A percentile compares a stretch with the other conserved stretches of the same genome.
phyloP scores from a whole-genome alignment of 1,284 basidiomycete genomes.

The Laetiporus sulphureus region DNA sequence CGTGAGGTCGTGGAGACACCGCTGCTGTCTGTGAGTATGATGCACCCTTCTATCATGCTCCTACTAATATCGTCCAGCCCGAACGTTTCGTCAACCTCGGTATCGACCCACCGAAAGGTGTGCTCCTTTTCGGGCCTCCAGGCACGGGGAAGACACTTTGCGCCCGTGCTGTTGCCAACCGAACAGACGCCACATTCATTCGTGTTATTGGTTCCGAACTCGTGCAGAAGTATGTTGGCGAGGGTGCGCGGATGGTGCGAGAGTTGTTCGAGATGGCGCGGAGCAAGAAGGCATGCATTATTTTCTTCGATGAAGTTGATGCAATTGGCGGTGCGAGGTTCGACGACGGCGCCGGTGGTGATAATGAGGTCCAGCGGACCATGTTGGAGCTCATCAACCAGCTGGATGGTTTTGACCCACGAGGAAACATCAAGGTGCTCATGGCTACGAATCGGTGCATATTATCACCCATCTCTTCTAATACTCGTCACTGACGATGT shows the following conservation, averaged over 20 bases:
- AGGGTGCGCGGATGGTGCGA: conserved; percentile 98
- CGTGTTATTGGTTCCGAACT: conserved; percentile 98
- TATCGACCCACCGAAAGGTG: conserved; percentile 98
- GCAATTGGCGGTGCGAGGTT: conserved; percentile 99
- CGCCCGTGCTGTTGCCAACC: conserved; percentile 96
- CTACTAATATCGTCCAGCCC: conserved; percentile 54
- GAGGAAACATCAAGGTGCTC: conserved; percentile 99
- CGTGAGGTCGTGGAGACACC: conserved; percentile 98
- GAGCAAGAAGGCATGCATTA: conserved; percentile 98
- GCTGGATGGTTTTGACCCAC: conserved; percentile 95
- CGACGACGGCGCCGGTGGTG: conserved; percentile 97
- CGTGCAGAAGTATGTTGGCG: conserved; percentile 99
- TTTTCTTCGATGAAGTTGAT: conserved; percentile 99
- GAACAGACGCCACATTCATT: conserved; percentile 99
- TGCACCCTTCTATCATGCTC: no score
- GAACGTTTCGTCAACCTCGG: conserved; percentile 97
- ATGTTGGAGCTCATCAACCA: conserved; percentile 99
- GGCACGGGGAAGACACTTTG: conserved; percentile 99
- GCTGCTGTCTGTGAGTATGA: conserved; percentile 72
- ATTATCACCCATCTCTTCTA: not conserved
- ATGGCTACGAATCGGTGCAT: conserved; percentile 96
- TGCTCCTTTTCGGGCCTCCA: conserved; percentile 93
- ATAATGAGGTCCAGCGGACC: conserved; percentile 99
- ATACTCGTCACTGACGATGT: not conserved
- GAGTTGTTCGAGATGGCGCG: conserved; percentile 99